Conservation (phyloP, 208 protist genomes). For the Trypanosoma scelopori region DNA sequence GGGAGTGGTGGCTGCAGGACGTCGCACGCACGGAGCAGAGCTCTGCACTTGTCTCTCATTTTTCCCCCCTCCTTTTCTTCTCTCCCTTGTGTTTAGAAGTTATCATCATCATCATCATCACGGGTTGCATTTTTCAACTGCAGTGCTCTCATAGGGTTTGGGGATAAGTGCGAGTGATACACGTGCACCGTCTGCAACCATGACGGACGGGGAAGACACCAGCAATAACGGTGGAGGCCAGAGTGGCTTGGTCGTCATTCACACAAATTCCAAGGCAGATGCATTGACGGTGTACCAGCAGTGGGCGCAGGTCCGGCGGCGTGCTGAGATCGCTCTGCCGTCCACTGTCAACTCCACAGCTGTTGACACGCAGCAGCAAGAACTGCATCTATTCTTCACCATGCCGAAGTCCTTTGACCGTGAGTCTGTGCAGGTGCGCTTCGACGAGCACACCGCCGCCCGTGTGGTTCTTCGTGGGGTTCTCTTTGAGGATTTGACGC, state of each 20-base stretch:
- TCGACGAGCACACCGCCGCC: slow-evolving; percentile 24
- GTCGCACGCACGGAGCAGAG: background rate
- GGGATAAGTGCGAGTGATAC: too few species aligned
- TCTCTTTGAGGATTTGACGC: slow-evolving; percentile 13
- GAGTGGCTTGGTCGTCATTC: slow-evolving; percentile 6
- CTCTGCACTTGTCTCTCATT: slow-evolving; percentile 5
- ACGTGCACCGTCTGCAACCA: background rate
- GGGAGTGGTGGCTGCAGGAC: too few species aligned
- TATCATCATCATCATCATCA: slow-evolving; percentile 1
- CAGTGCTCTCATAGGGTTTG: background rate
- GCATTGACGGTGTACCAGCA: slow-evolving; percentile 20
- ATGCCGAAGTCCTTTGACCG: slow-evolving; percentile 27
- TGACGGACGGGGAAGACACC: background rate
- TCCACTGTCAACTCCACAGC: slow-evolving; percentile 1
- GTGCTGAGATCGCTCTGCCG: slow-evolving; percentile 13
- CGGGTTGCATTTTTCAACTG: background rate
- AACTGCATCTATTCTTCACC: slow-evolving; percentile 24
- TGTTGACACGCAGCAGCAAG: background rate
- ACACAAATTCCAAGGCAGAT: slow-evolving; percentile 14
- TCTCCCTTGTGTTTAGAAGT: background rate
- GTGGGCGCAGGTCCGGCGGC: slow-evolving; percentile 18
- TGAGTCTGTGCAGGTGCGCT: slow-evolving; percentile 36
- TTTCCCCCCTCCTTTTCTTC: background rate
- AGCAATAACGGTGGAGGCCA: too few species aligned
- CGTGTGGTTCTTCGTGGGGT: slow-evolving; percentile 27